A percentile compares a stretch with the other conserved stretches of the same genome.
These are phyloP conservation scores for Chlorophyllum brunneum DNA, from an alignment of 768 basidiomycete genomes.

Conservation along the genomic window DNA sequence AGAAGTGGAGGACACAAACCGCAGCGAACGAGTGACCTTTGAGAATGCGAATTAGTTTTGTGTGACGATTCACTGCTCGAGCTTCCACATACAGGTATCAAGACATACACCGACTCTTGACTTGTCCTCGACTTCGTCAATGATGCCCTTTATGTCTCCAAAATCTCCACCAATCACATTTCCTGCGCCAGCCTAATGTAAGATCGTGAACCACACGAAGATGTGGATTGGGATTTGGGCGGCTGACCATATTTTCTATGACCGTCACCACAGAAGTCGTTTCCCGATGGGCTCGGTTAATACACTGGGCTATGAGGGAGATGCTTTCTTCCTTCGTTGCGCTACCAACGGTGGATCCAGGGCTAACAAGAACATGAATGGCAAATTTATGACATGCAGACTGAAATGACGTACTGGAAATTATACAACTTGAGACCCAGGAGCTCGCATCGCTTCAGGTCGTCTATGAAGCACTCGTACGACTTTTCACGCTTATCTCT, in stretches of 20 bases:
- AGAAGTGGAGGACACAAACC: conserved; percentile 31
- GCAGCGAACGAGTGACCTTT: conserved; percentile 78
- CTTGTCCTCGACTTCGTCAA: conserved; percentile 68
- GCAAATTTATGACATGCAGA: not conserved
- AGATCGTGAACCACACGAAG: not conserved
- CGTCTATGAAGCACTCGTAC: conserved; percentile 80
- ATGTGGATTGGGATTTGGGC: not conserved
- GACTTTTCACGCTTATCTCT: conserved; percentile 69
- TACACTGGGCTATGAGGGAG: conserved; percentile 59
- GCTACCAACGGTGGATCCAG: conserved; percentile 78
- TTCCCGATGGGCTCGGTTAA: conserved; percentile 68
- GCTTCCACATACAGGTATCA: conserved; percentile 61
- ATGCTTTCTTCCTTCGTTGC: conserved; percentile 60
- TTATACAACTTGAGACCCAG: conserved; percentile 76
- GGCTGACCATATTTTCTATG: conserved; percentile 77
- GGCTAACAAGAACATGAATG: conserved; percentile 31
- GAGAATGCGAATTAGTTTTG: not conserved
- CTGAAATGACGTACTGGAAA: conserved; percentile 61
- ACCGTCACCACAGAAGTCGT: conserved; percentile 59
- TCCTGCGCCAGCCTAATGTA: conserved; percentile 64
- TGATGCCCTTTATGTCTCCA: conserved; percentile 64
- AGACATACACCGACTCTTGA: conserved; percentile 76
- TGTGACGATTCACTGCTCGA: not conserved
- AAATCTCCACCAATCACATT: conserved; percentile 77
- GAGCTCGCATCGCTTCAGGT: conserved; percentile 71